These are phyloP conservation scores for Ordospora pajunii DNA, from an alignment of 371 early-diverging fungal species.

Conservation along the genomic window DNA sequence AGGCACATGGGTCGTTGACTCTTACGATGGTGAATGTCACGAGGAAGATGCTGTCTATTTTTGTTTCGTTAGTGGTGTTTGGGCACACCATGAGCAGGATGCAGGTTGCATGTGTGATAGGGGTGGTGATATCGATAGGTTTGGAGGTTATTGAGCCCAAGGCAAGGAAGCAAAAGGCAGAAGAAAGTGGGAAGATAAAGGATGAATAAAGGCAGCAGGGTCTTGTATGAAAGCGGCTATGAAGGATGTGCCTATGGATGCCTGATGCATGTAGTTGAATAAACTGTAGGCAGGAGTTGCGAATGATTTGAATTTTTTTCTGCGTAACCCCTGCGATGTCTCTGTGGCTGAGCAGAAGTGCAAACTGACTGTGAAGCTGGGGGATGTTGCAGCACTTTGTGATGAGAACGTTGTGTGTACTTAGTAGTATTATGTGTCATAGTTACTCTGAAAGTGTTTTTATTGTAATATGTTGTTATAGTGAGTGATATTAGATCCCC, in stretches of 20 bases:
- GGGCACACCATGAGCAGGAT: slow-evolving; percentile 14
- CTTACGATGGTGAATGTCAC: slow-evolving; percentile 85
- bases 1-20: slow-evolving; percentile 75
- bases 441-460: slow-evolving; percentile 3
- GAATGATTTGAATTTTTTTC: too few species aligned
- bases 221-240: too few species aligned
- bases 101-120: slow-evolving; percentile 9
- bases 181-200: background rate
- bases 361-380: too few species aligned
- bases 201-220: background rate
- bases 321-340: too few species aligned
- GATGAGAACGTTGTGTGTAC: background rate
- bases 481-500: background rate
- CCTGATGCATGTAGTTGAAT: too few species aligned
- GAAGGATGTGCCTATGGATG: too few species aligned
- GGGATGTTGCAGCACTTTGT: background rate
- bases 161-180: background rate
- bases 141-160: slow-evolving; percentile 2
- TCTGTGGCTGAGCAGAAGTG: too few species aligned
- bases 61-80: slow-evolving; percentile 69
- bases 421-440: background rate
- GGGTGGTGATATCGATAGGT: slow-evolving; percentile 6
- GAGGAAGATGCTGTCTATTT: slow-evolving; percentile 82
- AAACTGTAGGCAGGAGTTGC: too few species aligned
- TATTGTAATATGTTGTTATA: background rate